A percentile compares a stretch with the other conserved stretches of the same genome.
These are phyloP conservation scores for Canavalia gladiata DNA, from an alignment of 306 rosid species.

Conservation along the genomic window DNA sequence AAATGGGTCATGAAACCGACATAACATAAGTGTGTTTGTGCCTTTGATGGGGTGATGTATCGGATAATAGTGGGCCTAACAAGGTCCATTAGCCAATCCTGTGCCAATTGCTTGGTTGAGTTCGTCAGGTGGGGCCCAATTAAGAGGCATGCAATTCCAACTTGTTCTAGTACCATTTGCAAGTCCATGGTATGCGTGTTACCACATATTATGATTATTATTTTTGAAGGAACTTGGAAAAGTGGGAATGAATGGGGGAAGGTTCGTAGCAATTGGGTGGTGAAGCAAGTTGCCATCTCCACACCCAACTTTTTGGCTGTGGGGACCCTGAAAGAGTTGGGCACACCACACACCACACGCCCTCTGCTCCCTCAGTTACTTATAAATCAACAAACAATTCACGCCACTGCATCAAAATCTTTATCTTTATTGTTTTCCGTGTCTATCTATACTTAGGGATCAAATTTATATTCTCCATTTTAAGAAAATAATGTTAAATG, in stretches of 20 bases:
- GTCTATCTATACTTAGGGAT: too few species aligned
- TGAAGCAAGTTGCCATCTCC: slow-evolving; percentile 37
- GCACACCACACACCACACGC: neutral
- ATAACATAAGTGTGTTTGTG: neutral
- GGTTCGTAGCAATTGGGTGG: neutral
- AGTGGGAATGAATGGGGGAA: slow-evolving; percentile 19
- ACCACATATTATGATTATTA: slow-evolving; percentile 28
- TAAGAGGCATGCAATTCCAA: neutral
- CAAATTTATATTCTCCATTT: too few species aligned
- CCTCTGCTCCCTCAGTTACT: neutral
- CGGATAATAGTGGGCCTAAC: neutral
- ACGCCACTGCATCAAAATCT: too few species aligned
- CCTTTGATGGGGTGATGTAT: neutral
- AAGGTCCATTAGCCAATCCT: neutral
- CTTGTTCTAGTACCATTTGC: neutral
- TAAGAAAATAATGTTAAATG: too few species aligned
- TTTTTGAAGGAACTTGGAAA: neutral
- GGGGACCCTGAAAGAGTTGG: slow-evolving; percentile 21
- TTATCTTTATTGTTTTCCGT: too few species aligned
- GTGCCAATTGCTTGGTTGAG: neutral
- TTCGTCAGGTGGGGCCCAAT: neutral
- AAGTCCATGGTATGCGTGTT: slow-evolving; percentile 24
- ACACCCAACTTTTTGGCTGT: neutral
- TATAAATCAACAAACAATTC: slow-evolving; percentile 2
- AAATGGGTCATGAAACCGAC: slow-evolving; percentile 25